Conservation (phyloP, 164 flowering plant species). For the Vitis rupestris region DNA sequence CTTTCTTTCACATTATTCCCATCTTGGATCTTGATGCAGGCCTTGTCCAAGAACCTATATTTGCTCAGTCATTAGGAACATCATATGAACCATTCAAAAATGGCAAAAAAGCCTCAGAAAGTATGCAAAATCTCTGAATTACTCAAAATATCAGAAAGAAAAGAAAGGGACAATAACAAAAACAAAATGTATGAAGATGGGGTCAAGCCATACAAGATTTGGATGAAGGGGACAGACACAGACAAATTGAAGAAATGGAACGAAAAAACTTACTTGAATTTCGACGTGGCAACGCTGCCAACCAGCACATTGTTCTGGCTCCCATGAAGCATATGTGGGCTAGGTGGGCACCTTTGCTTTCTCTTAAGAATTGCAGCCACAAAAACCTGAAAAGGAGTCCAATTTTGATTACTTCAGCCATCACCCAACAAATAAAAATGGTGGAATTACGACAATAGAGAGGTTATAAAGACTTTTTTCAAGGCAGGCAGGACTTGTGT, state of each 20-base stretch:
- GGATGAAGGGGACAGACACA: too few relatives aligned
- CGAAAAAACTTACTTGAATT: neutral
- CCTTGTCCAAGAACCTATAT: constrained; percentile 88
- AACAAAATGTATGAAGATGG: too few relatives aligned
- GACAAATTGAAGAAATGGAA: too few relatives aligned
- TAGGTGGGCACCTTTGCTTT: constrained; percentile 53
- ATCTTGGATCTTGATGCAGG: constrained; percentile 65
- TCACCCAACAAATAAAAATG: neutral
- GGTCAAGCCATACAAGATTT: too few relatives aligned
- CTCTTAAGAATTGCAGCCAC: constrained; percentile 83
- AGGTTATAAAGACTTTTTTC: neutral
- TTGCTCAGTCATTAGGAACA: too few relatives aligned
- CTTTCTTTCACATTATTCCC: constrained; percentile 35
- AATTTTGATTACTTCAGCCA: too few relatives aligned
- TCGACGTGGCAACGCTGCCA: neutral
- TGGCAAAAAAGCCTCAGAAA: too few relatives aligned
- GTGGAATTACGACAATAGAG: neutral
- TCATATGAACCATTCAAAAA: too few relatives aligned
- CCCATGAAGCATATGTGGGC: constrained; percentile 53
- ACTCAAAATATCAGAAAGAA: too few relatives aligned
- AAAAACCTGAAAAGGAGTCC: constrained; percentile 49
- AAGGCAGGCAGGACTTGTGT: neutral
- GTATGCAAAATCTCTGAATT: too few relatives aligned
- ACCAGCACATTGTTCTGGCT: constrained; percentile 20
- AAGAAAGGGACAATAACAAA: too few relatives aligned